These are phyloP conservation scores for Triangularia setosa DNA, from an alignment of 2,329 filamentous ascomycete genomes.

Conservation along the genomic window DNA sequence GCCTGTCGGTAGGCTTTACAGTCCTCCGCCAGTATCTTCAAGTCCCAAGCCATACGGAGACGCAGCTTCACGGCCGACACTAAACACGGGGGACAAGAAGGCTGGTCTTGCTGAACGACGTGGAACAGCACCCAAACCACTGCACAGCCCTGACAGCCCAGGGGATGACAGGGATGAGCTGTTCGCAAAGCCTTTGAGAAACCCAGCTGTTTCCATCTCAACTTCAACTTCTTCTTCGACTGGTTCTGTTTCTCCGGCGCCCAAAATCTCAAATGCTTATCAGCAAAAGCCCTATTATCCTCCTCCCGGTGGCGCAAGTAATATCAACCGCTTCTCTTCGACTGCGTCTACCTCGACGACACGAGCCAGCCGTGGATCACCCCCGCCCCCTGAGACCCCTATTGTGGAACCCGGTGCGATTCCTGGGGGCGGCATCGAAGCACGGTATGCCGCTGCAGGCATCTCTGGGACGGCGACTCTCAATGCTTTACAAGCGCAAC, in stretches of 20 bases:
- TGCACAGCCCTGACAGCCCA: slow-evolving; percentile 78
- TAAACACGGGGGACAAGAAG: slow-evolving; percentile 53
- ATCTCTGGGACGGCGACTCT: slow-evolving; percentile 83
- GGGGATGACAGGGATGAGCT: slow-evolving; percentile 73
- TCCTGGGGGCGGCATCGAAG: slow-evolving; percentile 81
- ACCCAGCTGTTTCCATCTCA: slow-evolving; percentile 36
- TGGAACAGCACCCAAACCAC: slow-evolving; percentile 74
- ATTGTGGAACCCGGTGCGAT: slow-evolving; percentile 67
- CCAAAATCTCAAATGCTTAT: slow-evolving; percentile 43
- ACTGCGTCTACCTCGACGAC: slow-evolving; percentile 93
- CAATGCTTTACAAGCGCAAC: slow-evolving; percentile 57
- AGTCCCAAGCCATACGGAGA: slow-evolving; percentile 45
- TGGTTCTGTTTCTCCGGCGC: slow-evolving; percentile 26
- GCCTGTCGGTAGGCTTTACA: slow-evolving; percentile 32
- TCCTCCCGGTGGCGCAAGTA: slow-evolving; percentile 42
- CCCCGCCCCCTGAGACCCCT: slow-evolving; percentile 90
- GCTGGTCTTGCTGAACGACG: slow-evolving; percentile 75
- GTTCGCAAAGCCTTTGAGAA: slow-evolving; percentile 63
- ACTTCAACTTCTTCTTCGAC: not conserved
- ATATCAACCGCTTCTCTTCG: slow-evolving; percentile 64
- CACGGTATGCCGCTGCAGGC: slow-evolving; percentile 83
- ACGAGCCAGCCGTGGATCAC: slow-evolving; percentile 84
- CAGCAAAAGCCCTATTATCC: slow-evolving; percentile 59
- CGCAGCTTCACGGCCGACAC: slow-evolving; percentile 51
- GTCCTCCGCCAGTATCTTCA: slow-evolving; percentile 31